Percentiles rank a stretch among this genome's conserved stretches.
phyloP scores from a whole-genome alignment of 192 early-diverging fungal genomes.

The Linnemannia elongata region DNA sequence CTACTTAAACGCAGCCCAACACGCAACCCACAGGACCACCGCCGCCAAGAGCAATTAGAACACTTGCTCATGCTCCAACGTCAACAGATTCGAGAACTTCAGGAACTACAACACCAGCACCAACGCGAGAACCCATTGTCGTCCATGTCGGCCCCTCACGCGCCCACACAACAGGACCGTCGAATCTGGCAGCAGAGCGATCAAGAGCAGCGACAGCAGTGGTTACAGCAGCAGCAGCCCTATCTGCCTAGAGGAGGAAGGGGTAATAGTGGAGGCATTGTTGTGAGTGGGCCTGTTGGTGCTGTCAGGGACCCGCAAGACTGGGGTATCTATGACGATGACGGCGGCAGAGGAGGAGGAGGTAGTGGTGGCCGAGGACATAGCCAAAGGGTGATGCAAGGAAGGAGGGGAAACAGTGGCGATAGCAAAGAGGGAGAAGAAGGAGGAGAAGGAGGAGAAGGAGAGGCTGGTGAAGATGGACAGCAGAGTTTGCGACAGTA shows the following conservation, averaged over 20 bases:
- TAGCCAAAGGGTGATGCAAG: background rate
- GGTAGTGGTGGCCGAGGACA: background rate
- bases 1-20: background rate
- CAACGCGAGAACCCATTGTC: background rate
- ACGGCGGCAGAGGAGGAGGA: background rate
- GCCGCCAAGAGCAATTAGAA: background rate
- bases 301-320: background rate
- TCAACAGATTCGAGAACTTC: background rate
- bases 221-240: background rate
- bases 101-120: background rate
- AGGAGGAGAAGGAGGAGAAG: too few relatives aligned
- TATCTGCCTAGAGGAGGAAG: background rate
- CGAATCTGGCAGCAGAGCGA: background rate
- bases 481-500: background rate
- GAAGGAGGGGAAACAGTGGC: too few relatives aligned
- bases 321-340: background rate
- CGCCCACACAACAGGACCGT: background rate
- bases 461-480: background rate
- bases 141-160: background rate
- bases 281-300: background rate
- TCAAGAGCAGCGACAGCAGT: background rate
- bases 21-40: background rate
- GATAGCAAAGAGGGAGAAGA: too few relatives aligned
- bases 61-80: background rate
- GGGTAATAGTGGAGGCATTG: background rate